phyloP scores from a whole-genome alignment of 2,329 filamentous ascomycete species.

The Trichoderma pleuroti region DNA sequence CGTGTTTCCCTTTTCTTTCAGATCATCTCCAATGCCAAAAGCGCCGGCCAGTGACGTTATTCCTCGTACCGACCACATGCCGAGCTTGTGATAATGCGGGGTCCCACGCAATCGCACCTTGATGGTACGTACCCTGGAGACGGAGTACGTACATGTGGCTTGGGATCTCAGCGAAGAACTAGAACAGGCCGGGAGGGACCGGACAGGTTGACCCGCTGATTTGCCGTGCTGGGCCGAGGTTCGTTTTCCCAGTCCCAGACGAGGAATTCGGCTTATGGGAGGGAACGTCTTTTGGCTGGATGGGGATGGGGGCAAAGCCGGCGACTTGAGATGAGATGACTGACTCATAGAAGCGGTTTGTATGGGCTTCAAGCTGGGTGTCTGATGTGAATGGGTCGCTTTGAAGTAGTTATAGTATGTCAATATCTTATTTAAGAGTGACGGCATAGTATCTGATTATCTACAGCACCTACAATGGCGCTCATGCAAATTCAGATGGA shows the following conservation, averaged over 20 bases:
- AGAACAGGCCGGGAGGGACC: constrained; percentile 18
- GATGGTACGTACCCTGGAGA: constrained; percentile 1
- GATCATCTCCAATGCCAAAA: background rate
- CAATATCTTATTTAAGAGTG: background rate
- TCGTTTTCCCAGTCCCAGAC: background rate
- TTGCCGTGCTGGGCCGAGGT: constrained; percentile 15
- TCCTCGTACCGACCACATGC: constrained; percentile 45
- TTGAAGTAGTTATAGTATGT: background rate
- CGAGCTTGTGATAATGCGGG: constrained; percentile 60
- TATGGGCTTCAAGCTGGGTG: background rate
- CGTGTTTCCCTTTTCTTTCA: background rate
- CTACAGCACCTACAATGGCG: accelerated
- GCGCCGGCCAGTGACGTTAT: constrained; percentile 27
- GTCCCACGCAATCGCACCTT: constrained; percentile 23
- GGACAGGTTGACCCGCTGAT: constrained; percentile 11
- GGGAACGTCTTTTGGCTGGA: background rate
- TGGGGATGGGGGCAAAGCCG: background rate
- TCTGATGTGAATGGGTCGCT: background rate
- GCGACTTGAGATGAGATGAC: background rate
- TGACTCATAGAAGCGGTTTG: background rate
- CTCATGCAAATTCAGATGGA: background rate
- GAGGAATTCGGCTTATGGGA: background rate
- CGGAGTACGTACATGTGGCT: no score
- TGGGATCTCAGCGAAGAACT: no score
- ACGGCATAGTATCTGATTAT: no score